Conservation (phyloP, 129 eudicot species). For the Apium graveolens region DNA sequence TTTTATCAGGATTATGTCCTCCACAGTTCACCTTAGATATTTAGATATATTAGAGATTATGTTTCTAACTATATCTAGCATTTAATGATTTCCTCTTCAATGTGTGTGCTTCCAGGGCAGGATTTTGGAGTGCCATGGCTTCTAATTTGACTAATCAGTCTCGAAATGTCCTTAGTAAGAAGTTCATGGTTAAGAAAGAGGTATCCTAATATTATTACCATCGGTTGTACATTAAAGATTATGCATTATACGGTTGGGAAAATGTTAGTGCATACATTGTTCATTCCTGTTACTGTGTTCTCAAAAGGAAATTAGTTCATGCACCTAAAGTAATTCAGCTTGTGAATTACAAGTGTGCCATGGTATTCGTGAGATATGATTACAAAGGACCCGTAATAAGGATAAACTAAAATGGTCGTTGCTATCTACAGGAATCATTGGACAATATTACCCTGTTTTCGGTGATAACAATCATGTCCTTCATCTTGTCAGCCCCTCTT, state of each 20-base stretch:
- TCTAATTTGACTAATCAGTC: conserved; percentile 94
- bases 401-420: too few relatives aligned
- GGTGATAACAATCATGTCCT: conserved; percentile 89
- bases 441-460: conserved; percentile 96
- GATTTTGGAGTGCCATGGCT: conserved; percentile 99
- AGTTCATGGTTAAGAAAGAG: conserved; percentile 96
- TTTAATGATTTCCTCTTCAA: not conserved
- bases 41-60: not conserved
- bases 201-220: conserved; percentile 15
- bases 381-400: not conserved
- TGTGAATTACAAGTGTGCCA: not conserved
- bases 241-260: not conserved
- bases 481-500: conserved; percentile 70
- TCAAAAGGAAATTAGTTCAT: not conserved
- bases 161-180: conserved; percentile 95
- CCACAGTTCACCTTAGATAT: not conserved
- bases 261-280: not conserved
- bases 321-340: conserved; percentile 9
- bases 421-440: conserved; percentile 67
- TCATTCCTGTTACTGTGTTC: not conserved
- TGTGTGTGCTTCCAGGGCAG: conserved; percentile 51
- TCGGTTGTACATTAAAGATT: not conserved
- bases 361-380: not conserved
- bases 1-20: not conserved
- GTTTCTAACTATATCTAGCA: not conserved